Percentiles rank a stretch among this genome's conserved stretches.
Evolutionary conservation across 2,329 filamentous ascomycete genomes (phyloP).

Genomic region (Byssochlamys sp.): DNA sequence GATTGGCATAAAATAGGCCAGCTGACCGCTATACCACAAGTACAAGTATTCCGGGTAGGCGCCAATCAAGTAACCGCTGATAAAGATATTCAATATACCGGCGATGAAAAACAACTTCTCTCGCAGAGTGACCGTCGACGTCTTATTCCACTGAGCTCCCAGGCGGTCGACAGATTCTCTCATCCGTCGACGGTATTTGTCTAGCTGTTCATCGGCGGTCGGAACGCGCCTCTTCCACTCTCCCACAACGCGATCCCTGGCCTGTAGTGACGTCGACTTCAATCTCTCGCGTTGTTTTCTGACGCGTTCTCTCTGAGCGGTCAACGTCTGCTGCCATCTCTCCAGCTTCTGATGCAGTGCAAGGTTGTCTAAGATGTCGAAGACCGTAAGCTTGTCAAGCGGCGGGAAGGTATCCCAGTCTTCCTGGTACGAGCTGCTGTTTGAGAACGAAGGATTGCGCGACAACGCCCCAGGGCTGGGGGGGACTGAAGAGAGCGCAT

Average conservation of each 20-base stretch:
- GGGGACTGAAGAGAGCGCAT: constrained; percentile 21
- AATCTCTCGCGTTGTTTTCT: constrained; percentile 71
- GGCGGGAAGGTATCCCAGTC: constrained; percentile 82
- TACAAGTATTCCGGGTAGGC: constrained; percentile 78
- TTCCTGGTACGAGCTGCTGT: constrained; percentile 73
- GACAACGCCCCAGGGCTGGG: constrained; percentile 45
- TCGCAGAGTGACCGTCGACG: constrained; percentile 72
- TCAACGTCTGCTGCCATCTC: constrained; percentile 74
- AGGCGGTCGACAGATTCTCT: constrained; percentile 78
- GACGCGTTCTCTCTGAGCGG: constrained; percentile 74
- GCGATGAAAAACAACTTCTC: constrained; percentile 96
- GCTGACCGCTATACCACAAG: constrained; percentile 78
- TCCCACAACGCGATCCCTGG: constrained; percentile 82
- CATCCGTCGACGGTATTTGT: constrained; percentile 83
- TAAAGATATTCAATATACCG: constrained; percentile 92
- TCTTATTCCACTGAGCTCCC: constrained; percentile 76
- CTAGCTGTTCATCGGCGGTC: constrained; percentile 81
- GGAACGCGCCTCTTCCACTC: constrained; percentile 83
- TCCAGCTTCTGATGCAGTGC: constrained; percentile 83
- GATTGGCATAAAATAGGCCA: constrained; percentile 94
- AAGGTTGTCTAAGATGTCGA: constrained; percentile 89
- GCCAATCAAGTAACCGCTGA: constrained; percentile 88
- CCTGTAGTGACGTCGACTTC: constrained; percentile 63
- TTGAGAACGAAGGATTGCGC: constrained; percentile 71
- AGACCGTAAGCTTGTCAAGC: constrained; percentile 77